Percentiles rank a stretch among this genome's conserved stretches.
These are phyloP conservation scores for Anastatica hierochuntica DNA, from an alignment of 345 rosid genomes.

Conservation along the genomic window DNA sequence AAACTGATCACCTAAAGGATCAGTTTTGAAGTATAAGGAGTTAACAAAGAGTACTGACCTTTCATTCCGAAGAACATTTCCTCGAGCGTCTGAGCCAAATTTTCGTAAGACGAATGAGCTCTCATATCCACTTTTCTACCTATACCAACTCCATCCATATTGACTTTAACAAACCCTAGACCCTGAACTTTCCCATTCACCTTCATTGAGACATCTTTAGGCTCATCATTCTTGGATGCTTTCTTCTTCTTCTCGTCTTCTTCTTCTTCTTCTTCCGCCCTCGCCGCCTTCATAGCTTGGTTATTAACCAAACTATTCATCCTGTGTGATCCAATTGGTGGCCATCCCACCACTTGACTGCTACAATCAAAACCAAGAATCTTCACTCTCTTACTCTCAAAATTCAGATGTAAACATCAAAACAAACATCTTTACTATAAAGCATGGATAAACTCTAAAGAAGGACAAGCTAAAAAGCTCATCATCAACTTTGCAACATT, in stretches of 20 bases:
- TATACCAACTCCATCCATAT: conserved; percentile 77
- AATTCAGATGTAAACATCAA: too few species aligned
- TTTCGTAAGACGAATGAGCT: conserved; percentile 59
- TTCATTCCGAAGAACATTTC: conserved; percentile 61
- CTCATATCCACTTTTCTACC: conserved; percentile 86
- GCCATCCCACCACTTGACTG: conserved; percentile 96
- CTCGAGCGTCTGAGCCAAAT: conserved; percentile 60
- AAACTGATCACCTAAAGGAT: too few species aligned
- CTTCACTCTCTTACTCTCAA: too few species aligned
- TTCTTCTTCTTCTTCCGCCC: conserved; percentile 33
- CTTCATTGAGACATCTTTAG: conserved; percentile 38
- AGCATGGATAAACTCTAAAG: too few species aligned
- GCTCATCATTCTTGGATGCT: conserved; percentile 44
- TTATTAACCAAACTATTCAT: conserved; percentile 61
- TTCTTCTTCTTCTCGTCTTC: conserved; percentile 2
- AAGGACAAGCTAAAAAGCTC: too few species aligned
- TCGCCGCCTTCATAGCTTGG: conserved; percentile 42
- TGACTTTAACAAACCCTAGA: conserved; percentile 69
- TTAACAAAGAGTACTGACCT: neutral
- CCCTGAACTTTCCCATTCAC: conserved; percentile 38
- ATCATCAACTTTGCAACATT: too few species aligned
- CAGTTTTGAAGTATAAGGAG: neutral
- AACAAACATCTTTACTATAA: too few species aligned
- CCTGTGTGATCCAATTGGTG: conserved; percentile 68
- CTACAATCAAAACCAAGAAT: conserved; percentile 17